Conservation (phyloP, 495 filamentous ascomycete genomes). For the Aspergillus leporis region DNA sequence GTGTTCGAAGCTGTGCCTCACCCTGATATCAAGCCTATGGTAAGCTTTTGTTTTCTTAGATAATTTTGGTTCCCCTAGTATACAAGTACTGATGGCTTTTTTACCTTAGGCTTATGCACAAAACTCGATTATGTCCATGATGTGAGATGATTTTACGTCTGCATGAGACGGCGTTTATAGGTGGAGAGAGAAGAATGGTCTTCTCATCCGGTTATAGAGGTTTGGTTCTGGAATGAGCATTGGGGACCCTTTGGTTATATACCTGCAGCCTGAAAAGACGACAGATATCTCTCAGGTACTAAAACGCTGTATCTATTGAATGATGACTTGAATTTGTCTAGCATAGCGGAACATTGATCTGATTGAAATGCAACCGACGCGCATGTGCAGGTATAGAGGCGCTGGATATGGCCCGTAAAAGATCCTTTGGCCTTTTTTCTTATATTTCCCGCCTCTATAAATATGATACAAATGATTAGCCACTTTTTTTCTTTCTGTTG, state of each 20-base stretch:
- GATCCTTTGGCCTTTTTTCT: not conserved
- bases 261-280: not conserved
- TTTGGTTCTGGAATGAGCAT: slow-evolving; percentile 6
- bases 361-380: not conserved
- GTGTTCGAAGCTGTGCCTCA: slow-evolving; percentile 97
- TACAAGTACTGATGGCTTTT: not conserved
- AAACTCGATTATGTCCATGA: slow-evolving; percentile 70
- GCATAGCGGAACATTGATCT: slow-evolving; percentile 26
- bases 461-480: not conserved
- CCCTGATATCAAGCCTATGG: slow-evolving; percentile 93
- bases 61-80: slow-evolving; percentile 34
- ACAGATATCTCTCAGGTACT: slow-evolving; percentile 13
- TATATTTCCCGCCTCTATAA: slow-evolving; percentile 7
- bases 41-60: slow-evolving; percentile 27
- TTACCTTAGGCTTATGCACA: slow-evolving; percentile 70
- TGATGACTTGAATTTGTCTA: slow-evolving; percentile 21
- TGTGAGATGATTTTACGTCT: slow-evolving; percentile 38
- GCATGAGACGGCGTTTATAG: slow-evolving; percentile 25
- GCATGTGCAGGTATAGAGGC: not conserved
- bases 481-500: not conserved
- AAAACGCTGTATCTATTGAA: slow-evolving; percentile 18
- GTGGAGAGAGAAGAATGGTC: slow-evolving; percentile 5
- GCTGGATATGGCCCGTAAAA: not conserved
- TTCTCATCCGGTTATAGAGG: slow-evolving; percentile 5
- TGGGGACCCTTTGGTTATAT: slow-evolving; percentile 1